phyloP scores from a whole-genome alignment of 495 filamentous ascomycete species.

The Immersiella caudata region DNA sequence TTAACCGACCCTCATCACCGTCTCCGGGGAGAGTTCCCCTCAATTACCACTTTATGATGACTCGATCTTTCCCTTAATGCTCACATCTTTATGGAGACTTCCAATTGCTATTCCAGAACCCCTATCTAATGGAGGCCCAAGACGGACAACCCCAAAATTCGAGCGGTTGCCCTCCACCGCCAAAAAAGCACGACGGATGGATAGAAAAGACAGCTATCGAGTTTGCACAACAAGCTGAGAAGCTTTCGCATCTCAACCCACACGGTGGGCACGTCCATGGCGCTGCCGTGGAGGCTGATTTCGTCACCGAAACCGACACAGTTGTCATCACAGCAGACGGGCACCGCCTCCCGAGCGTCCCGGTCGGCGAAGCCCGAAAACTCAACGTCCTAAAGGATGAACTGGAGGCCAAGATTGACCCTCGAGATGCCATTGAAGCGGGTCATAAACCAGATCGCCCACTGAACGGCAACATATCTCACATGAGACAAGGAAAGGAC shows the following conservation, averaged over 20 bases:
- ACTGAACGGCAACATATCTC: not conserved
- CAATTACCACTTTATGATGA: not conserved
- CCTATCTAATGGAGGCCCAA: not conserved
- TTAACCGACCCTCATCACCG: not conserved
- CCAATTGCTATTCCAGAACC: too few relatives aligned
- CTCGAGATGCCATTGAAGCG: not conserved
- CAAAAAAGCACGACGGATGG: not conserved
- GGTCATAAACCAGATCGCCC: not conserved
- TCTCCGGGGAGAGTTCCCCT: not conserved
- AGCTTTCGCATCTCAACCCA: constrained; percentile 53
- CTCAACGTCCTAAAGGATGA: constrained; percentile 65
- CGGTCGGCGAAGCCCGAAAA: constrained; percentile 65
- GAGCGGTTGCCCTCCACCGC: not conserved
- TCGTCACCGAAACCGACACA: constrained; percentile 70
- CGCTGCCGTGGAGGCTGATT: constrained; percentile 64
- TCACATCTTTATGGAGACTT: not conserved
- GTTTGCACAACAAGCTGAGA: constrained; percentile 61
- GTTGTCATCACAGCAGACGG: constrained; percentile 70
- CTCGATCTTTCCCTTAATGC: not conserved
- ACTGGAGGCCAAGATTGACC: constrained; percentile 33
- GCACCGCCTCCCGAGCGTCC: constrained; percentile 64
- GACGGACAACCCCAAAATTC: not conserved
- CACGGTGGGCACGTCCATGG: constrained; percentile 33
- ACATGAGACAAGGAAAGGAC: not conserved
- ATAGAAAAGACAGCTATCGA: constrained; percentile 15